Percentiles rank a stretch among this genome's conserved stretches.
Conservation (phyloP, 306 rosid genomes). For the Acacia confusa region DNA sequence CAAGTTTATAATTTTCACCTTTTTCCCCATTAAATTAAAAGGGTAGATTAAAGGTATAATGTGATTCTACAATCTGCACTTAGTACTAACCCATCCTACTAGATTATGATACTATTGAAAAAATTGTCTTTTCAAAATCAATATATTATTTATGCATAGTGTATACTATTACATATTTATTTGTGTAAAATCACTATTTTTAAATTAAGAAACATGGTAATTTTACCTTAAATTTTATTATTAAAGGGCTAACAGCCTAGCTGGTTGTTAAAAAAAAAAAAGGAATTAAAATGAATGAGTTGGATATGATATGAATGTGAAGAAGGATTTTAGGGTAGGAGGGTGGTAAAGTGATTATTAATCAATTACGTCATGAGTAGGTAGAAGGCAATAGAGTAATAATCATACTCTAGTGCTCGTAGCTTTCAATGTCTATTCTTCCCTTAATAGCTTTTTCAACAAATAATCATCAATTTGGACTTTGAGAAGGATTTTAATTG, state of each 20-base stretch:
- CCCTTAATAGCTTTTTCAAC: neutral
- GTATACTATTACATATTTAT: no score
- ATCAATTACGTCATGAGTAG: neutral
- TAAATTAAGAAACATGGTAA: neutral
- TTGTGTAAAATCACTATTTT: no score
- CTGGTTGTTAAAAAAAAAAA: no score
- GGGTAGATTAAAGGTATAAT: no score
- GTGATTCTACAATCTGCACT: no score
- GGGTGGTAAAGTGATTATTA: neutral
- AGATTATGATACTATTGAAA: no score
- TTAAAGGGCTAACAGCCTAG: no score
- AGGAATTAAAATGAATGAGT: neutral
- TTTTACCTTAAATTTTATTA: neutral
- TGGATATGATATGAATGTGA: neutral
- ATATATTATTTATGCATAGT: no score
- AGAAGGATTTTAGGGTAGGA: neutral
- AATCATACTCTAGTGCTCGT: neutral
- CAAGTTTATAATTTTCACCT: conserved; percentile 9
- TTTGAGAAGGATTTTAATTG: neutral
- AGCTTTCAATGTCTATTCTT: neutral
- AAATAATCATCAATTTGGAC: neutral
- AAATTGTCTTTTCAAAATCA: no score
- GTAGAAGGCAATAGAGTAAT: neutral
- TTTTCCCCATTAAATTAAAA: no score
- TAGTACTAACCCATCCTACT: no score